Base-by-base conservation (phyloP, 768 basidiomycete genomes). In the Ramaria sp. region DNA sequence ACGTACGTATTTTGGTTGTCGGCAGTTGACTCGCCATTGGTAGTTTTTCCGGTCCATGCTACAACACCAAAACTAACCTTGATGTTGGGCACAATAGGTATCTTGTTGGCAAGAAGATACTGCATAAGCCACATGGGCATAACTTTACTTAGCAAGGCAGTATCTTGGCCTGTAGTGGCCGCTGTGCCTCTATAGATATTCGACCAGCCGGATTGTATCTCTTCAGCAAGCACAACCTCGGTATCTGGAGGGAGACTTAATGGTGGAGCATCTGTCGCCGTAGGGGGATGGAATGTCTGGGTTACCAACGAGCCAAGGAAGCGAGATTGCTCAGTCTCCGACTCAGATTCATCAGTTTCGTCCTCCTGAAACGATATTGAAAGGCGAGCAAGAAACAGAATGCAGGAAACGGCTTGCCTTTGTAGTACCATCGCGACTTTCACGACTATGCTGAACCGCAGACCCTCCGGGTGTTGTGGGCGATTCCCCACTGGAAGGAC, bases 21-120 rank as follows among this genome's bases (percentile, higher is more conserved):
- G 27, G 67, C 73, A 27, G 73, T 73, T 0, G 76, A 73, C 50
- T 83, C 51, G 20, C 12, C 28, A 18, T 18, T 28, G 20, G n/a
- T 15, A 37, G 25, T 78, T 56, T 78, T 77, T 56, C 70, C 75
- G 2, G 68, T 71, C 78, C 79, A 88, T 1, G 94, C 92, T 58
- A 94, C 71, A 36, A 99, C 68, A 18, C 95, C 79, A 64, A 98
- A 99, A 61, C 91, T 89, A 42, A 97, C 65, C 71, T 98, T 99
- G 50, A 77, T 71, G 5, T 76, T 71, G 15, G 80, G 77, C 0
- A 73, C 62, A 25, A 74, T 59, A 13, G 77, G 69, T 52, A 74
- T 69, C 63, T 78, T 81, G 59, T 86, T 85, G 13, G 81, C 68
- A 37, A 97, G 73, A 37, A 97, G 68, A 61, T 85, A 95, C 65